A percentile compares a stretch with the other conserved stretches of the same genome.
phyloP scores from a whole-genome alignment of 805 yeast genomes.

The Saccharomycopsis guyanensis region DNA sequence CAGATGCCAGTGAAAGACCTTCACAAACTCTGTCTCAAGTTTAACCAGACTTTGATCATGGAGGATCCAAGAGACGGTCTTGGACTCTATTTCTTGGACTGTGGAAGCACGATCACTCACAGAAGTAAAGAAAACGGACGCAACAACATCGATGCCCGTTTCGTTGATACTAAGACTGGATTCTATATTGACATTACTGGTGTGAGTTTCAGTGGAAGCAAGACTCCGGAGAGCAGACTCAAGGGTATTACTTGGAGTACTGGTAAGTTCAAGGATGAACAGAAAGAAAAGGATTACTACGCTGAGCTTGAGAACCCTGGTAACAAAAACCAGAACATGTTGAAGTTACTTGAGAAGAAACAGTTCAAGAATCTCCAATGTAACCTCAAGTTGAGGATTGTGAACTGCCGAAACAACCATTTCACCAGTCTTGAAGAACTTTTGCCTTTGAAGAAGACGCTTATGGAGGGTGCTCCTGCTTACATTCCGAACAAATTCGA shows the following conservation, averaged over 20 bases:
- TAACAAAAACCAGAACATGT: neutral
- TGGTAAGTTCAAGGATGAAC: constrained; percentile 4
- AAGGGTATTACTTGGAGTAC: constrained; percentile 5
- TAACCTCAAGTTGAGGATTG: constrained; percentile 26
- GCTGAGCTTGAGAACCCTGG: neutral
- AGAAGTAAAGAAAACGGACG: constrained; percentile 49
- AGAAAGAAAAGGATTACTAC: neutral
- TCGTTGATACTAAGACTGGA: constrained; percentile 64
- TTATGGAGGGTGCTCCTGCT: constrained; percentile 52
- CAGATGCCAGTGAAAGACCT: constrained; percentile 49
- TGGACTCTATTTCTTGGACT: constrained; percentile 45
- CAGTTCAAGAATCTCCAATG: constrained; percentile 10
- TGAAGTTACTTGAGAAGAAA: constrained; percentile 2
- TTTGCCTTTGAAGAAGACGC: constrained; percentile 44
- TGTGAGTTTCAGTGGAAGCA: constrained; percentile 29
- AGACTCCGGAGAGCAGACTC: constrained; percentile 10
- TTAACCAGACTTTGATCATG: constrained; percentile 36
- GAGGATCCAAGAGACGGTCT: constrained; percentile 44
- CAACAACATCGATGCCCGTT: constrained; percentile 65
- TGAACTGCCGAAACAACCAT: constrained; percentile 57
- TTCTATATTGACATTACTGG: constrained; percentile 69
- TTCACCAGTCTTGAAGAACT: constrained; percentile 39
- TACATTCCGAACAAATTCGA: constrained; percentile 38
- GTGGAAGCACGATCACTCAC: constrained; percentile 43
- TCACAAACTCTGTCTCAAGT: constrained; percentile 36